These are phyloP conservation scores for Vigna trinervia DNA, from an alignment of 306 rosid species.

Conservation along the genomic window DNA sequence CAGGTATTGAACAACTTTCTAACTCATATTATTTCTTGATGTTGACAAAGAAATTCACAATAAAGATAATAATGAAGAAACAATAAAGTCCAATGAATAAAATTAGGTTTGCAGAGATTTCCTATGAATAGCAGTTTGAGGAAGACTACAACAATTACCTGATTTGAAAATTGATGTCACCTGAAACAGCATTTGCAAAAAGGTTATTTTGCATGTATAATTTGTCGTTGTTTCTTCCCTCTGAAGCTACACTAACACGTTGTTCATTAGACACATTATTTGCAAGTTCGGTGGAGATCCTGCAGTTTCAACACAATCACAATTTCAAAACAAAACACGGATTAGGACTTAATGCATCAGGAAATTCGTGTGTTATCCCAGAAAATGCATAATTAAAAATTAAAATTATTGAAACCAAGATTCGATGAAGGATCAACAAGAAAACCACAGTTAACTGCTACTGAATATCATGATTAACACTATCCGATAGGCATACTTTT, in stretches of 20 bases:
- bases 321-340: slow-evolving; percentile 36
- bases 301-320: slow-evolving; percentile 49
- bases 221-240: slow-evolving; percentile 69
- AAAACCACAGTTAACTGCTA: slow-evolving; percentile 20
- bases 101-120: background rate
- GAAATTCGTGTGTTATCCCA: slow-evolving; percentile 2
- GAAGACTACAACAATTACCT: slow-evolving; percentile 58
- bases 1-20: slow-evolving; percentile 25
- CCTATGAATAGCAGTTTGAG: background rate
- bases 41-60: slow-evolving; percentile 22
- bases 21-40: slow-evolving; percentile 20
- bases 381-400: background rate
- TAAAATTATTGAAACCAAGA: slow-evolving; percentile 3
- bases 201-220: slow-evolving; percentile 55
- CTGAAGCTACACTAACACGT: slow-evolving; percentile 60
- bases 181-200: slow-evolving; percentile 58
- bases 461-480: slow-evolving; percentile 22
- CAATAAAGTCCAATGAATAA: background rate
- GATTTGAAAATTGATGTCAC: slow-evolving; percentile 60
- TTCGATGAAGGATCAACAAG: background rate
- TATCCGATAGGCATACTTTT: background rate
- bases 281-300: slow-evolving; percentile 80
- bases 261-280: slow-evolving; percentile 71
- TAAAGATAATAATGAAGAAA: slow-evolving; percentile 11
- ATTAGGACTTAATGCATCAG: slow-evolving; percentile 12